Conservation (phyloP, 2,329 filamentous ascomycete species). For the Monilinia vaccinii-corymbosi region DNA sequence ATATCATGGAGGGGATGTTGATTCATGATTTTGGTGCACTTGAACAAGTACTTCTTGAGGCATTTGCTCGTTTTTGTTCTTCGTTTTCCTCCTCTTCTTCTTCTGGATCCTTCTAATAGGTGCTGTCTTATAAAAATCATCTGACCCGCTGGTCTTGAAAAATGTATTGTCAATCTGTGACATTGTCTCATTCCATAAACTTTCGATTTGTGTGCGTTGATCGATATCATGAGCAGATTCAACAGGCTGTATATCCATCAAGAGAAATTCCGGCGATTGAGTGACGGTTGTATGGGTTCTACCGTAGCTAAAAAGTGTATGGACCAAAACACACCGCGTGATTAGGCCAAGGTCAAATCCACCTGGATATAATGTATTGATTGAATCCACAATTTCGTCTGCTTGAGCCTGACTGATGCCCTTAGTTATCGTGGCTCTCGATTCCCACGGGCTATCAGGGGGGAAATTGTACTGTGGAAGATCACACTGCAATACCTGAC, state of each 20-base stretch:
- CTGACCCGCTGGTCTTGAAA: not conserved
- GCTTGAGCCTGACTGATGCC: not conserved
- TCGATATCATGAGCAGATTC: not conserved
- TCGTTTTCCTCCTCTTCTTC: too few relatives aligned
- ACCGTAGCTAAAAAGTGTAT: not conserved
- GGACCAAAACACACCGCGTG: slow-evolving; percentile 1
- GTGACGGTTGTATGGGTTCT: not conserved
- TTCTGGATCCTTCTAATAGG: not conserved
- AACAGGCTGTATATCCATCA: not conserved
- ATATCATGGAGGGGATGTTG: not conserved
- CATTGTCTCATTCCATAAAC: not conserved
- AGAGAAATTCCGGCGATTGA: slow-evolving; percentile 1
- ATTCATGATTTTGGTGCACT: not conserved
- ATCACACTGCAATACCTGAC: not conserved
- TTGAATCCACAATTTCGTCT: not conserved
- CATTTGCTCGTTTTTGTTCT: too few relatives aligned
- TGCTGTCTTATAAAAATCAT: not conserved
- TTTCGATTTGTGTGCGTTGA: not conserved
- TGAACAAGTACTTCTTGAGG: not conserved
- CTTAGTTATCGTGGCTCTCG: not conserved
- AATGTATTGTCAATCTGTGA: not conserved
- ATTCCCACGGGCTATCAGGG: not conserved
- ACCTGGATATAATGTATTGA: not conserved
- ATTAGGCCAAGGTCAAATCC: slow-evolving; percentile 3
- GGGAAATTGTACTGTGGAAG: not conserved